Evolutionary conservation across 495 filamentous ascomycete species (phyloP).

Genomic region (Darksidea phi): DNA sequence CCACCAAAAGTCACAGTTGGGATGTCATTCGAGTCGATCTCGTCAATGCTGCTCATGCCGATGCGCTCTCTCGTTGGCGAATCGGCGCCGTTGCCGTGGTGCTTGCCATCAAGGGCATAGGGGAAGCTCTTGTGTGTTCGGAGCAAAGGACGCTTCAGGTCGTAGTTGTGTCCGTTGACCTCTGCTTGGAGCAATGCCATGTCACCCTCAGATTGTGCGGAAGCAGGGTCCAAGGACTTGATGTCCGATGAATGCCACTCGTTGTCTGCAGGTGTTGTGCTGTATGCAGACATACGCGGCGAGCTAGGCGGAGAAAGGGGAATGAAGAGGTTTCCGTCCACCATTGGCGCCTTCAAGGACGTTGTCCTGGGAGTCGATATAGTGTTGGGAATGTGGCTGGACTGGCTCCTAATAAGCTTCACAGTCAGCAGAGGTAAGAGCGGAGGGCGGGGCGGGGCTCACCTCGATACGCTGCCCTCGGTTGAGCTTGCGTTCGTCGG

Average conservation of each 20-base stretch:
- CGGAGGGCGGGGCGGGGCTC: constrained; percentile 7
- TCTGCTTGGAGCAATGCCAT: constrained; percentile 37
- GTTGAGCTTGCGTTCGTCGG: constrained; percentile 4
- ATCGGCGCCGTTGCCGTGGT: constrained; percentile 23
- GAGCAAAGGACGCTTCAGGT: constrained; percentile 36
- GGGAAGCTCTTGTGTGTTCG: constrained; percentile 45
- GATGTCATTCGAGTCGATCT: constrained; percentile 27
- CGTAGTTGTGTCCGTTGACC: constrained; percentile 33
- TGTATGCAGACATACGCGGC: constrained; percentile 38
- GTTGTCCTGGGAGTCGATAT: constrained; percentile 21
- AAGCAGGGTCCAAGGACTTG: constrained; percentile 33
- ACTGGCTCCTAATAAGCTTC: constrained; percentile 33
- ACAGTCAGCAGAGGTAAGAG: constrained; percentile 30
- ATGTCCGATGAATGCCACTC: constrained; percentile 37
- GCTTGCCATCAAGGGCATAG: constrained; percentile 37
- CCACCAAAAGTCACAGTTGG: constrained; percentile 36
- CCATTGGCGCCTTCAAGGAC: constrained; percentile 35
- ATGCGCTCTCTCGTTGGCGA: constrained; percentile 37
- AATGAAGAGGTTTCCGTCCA: constrained; percentile 41
- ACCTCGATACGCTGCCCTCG: constrained; percentile 25
- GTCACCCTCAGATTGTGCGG: constrained; percentile 33
- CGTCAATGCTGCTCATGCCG: constrained; percentile 36
- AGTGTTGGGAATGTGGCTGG: constrained; percentile 29
- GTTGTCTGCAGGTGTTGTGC: constrained; percentile 35
- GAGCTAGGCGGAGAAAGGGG: constrained; percentile 39